Base-by-base conservation (phyloP, 139 green algal genomes). In the Marvania coccoides region DNA sequence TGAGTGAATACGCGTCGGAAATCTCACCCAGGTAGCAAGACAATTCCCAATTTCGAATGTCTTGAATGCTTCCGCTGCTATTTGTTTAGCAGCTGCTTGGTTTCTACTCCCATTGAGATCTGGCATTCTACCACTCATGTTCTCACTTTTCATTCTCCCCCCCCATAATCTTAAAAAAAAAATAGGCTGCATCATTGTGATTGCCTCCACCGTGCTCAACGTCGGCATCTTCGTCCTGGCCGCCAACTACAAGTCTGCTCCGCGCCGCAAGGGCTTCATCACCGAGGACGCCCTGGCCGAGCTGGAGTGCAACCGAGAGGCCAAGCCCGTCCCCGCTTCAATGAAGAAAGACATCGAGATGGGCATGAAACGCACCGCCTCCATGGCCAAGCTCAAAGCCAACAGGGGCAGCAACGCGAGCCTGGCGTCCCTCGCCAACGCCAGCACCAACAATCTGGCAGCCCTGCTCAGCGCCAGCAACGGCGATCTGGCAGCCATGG, bases 121-220 rank as follows among this genome's bases (percentile, higher is more conserved):
- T 19, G 19, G 42, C 10, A 12, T 59, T 28, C 48, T 59, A 9
- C 35, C 35, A 40, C 12, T 59, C 37, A 9, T 8, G 9, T 31
- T 59, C 9, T 59, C 37, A 23, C 30, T 59, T 12, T 28, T 28
- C 48, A 23, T 59, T 28, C 48, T 59, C 37, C 10, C 30, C 30
- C 12, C 12, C 12, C 9, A 9, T 9, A 8, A 59, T 51, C 19
- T 19, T 51, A 19, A n/a, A 19, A 51, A 51, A 51, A 51, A 51
- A 19, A 51, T 19, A 51, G 42, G 19, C 42, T n/a, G 42, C 19
- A 19, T 51, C 55, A 56, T 56, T 2, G n/a, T 37, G 31, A 29
- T 67, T 38, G 55, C 56, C 10, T 73, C 66, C 47, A 73, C 42
- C 3, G 9, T 48, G 8, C 54, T 73, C 58, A 73, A 73, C 58